A percentile compares a stretch with the other conserved stretches of the same genome.
Conservation (phyloP, 2,329 filamentous ascomycete genomes). For the Arthrobotrys sphaeroides region DNA sequence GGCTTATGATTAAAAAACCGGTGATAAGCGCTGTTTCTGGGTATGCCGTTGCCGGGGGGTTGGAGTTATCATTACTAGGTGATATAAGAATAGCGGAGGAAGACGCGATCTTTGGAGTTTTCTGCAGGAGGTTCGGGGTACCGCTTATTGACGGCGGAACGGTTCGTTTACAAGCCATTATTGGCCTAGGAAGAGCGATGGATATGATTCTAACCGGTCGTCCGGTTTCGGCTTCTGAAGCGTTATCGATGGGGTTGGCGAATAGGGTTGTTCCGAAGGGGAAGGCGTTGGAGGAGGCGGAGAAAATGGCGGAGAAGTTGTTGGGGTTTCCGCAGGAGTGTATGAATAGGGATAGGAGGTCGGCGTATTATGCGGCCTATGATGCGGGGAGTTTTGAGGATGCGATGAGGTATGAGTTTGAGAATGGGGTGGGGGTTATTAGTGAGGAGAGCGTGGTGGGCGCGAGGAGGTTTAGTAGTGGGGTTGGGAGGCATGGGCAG, state of each 20-base stretch:
- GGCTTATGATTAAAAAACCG: conserved; percentile 72
- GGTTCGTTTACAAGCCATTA: conserved; percentile 65
- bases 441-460: conserved; percentile 63
- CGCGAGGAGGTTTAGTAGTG: conserved; percentile 62
- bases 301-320: conserved; percentile 64
- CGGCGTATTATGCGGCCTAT: conserved; percentile 66
- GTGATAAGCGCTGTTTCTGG: conserved; percentile 67
- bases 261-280: conserved; percentile 77
- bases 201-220: conserved; percentile 70
- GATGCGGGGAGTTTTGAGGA: conserved; percentile 65
- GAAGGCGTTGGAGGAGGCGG: conserved; percentile 65
- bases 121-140: conserved; percentile 67
- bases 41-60: conserved; percentile 67
- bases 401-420: conserved; percentile 65
- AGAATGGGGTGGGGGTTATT: conserved; percentile 63
- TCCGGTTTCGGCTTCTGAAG: conserved; percentile 77
- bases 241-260: conserved; percentile 87
- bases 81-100: conserved; percentile 68
- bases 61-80: conserved; percentile 67
- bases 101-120: conserved; percentile 68
- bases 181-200: conserved; percentile 67
- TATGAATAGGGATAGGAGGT: conserved; percentile 66
- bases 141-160: conserved; percentile 67
- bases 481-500: conserved; percentile 61
- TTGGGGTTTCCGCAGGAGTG: conserved; percentile 66